These are phyloP conservation scores for Zizania latifolia DNA, from an alignment of 176 grass and related monocot species.

Conservation along the genomic window DNA sequence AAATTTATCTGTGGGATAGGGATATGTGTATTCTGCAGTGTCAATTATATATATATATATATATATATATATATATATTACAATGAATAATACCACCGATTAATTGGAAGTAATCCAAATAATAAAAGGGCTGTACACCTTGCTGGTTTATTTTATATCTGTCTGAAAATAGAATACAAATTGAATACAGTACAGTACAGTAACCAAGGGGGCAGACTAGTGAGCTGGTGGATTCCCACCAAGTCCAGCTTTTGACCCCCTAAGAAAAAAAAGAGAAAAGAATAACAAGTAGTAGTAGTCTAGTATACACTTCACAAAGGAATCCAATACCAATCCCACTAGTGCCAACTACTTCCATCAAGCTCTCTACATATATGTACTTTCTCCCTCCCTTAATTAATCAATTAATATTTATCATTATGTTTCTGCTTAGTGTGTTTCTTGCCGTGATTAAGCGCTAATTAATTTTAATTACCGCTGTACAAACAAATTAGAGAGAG, in stretches of 20 bases:
- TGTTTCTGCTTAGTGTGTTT: not conserved
- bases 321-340: constrained; percentile 42
- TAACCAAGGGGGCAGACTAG: not conserved
- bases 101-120: not conserved
- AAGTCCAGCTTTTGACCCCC: constrained; percentile 14
- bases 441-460: constrained; percentile 1
- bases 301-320: constrained; percentile 23
- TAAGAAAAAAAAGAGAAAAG: constrained; percentile 3
- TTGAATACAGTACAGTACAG: not conserved
- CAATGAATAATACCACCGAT: not conserved
- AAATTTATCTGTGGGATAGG: no score
- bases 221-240: constrained; percentile 47
- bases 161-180: not conserved
- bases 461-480: not conserved
- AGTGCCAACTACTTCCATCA: constrained; percentile 23
- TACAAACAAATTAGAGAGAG: no score
- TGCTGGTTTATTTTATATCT: not conserved
- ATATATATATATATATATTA: no score
- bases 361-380: constrained; percentile 26
- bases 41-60: no score
- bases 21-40: no score
- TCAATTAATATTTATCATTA: not conserved
- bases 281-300: not conserved
- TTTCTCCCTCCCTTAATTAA: not conserved
- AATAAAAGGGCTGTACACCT: not conserved